Percentiles rank a stretch among this genome's conserved stretches.
phyloP scores from a whole-genome alignment of 768 basidiomycete genomes.

The Dendrothele bispora region DNA sequence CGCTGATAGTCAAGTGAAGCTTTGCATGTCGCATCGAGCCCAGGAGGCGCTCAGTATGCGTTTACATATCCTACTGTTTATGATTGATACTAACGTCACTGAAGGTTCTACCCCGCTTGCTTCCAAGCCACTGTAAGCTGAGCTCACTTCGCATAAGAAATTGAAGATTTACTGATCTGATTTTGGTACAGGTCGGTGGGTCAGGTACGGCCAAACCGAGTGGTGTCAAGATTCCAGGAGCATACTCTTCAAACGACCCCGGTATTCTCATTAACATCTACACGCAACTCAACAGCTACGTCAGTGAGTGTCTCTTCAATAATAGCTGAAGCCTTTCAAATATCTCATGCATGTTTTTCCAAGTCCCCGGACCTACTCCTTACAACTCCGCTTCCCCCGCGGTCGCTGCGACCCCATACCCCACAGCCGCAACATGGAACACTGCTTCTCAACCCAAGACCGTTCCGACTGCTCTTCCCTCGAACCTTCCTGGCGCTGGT shows the following conservation, averaged over 20 bases:
- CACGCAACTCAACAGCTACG: conserved; percentile 2
- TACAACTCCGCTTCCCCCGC: conserved; percentile 39
- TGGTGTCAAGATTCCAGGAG: conserved; percentile 36
- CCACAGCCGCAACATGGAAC: conserved; percentile 51
- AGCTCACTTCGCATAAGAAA: neutral
- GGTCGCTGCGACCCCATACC: conserved; percentile 41
- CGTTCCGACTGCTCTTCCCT: conserved; percentile 36
- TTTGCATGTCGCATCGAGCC: conserved; percentile 40
- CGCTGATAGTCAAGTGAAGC: conserved; percentile 20
- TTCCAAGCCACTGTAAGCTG: conserved; percentile 37
- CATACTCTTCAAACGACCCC: conserved; percentile 32
- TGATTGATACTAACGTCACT: neutral
- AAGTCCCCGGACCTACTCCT: conserved; percentile 22
- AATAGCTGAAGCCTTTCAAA: neutral
- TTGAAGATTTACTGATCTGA: neutral
- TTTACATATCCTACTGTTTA: neutral
- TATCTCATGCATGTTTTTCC: neutral
- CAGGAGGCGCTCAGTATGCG: conserved; percentile 39
- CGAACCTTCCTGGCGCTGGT: neutral
- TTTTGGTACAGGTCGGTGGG: conserved; percentile 16
- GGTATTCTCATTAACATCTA: conserved; percentile 10
- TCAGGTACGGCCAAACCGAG: conserved; percentile 32
- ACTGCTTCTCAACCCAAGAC: conserved; percentile 46
- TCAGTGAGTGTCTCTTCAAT: neutral
- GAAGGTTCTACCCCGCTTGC: conserved; percentile 45